Conservation (phyloP, 176 grass and related monocot species). For the Raddia distichophylla region DNA sequence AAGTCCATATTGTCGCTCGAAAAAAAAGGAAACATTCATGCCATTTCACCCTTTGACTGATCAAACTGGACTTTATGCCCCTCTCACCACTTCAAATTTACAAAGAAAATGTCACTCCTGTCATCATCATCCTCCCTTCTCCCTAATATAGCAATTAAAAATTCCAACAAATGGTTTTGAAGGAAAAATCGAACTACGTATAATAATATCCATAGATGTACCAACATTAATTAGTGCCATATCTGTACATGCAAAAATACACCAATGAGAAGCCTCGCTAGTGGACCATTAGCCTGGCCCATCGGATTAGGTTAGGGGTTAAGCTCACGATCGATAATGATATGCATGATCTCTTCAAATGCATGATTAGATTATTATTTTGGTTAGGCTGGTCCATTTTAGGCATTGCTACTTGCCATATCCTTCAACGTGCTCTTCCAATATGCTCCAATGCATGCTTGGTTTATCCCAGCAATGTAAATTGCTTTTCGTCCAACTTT, state of each 20-base stretch:
- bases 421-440: too few relatives aligned
- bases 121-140: too few relatives aligned
- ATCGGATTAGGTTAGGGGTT: conserved; percentile 6
- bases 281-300: conserved; percentile 29
- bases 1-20: too few relatives aligned
- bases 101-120: too few relatives aligned
- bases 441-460: conserved; percentile 34
- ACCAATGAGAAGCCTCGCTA: conserved; percentile 31
- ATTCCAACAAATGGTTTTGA: too few relatives aligned
- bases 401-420: conserved; percentile 25
- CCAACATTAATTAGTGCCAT: not conserved
- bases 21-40: too few relatives aligned
- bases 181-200: too few relatives aligned
- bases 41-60: too few relatives aligned
- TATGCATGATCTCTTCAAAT: not conserved
- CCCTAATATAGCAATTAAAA: too few relatives aligned
- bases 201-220: too few relatives aligned
- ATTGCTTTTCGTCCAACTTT: conserved; percentile 26
- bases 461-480: conserved; percentile 13
- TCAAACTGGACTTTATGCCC: too few relatives aligned
- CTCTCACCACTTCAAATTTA: too few relatives aligned
- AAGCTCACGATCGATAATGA: not conserved
- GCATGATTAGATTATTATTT: conserved; percentile 38
- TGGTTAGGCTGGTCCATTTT: conserved; percentile 56
- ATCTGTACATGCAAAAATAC: not conserved